Conservation (phyloP, 164 flowering plant species). For the Magnolia sinica region DNA sequence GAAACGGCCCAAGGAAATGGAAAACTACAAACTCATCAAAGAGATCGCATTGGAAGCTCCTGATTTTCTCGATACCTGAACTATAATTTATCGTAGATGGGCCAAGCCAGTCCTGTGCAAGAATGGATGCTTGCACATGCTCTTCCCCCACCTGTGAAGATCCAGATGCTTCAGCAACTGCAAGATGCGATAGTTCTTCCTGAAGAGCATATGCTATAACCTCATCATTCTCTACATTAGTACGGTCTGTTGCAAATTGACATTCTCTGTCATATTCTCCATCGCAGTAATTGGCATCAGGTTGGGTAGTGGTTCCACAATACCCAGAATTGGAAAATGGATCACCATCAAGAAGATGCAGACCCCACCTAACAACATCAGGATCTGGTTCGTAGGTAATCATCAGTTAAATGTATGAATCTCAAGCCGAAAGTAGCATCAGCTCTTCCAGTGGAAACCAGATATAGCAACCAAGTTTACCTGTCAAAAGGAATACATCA, state of each 20-base stretch:
- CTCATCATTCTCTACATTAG: conserved; percentile 54
- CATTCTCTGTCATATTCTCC: conserved; percentile 36
- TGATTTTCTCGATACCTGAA: conserved; percentile 29
- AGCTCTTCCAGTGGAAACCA: not conserved
- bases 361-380: conserved; percentile 79
- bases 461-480: not conserved
- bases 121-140: conserved; percentile 40
- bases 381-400: conserved; percentile 60
- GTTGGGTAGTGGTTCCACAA: conserved; percentile 33
- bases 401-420: conserved; percentile 12
- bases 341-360: conserved; percentile 59
- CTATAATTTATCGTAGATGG: conserved; percentile 35
- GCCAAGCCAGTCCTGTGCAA: conserved; percentile 49
- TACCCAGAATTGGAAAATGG: conserved; percentile 36
- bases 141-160: conserved; percentile 37
- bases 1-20: not conserved
- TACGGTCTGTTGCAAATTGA: conserved; percentile 26
- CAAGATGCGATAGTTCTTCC: conserved; percentile 66
- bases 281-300: conserved; percentile 33
- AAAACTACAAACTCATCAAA: not conserved
- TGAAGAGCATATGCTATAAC: conserved; percentile 64
- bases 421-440: not conserved
- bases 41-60: not conserved
- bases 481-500: not conserved
- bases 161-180: conserved; percentile 52